A percentile compares a stretch with the other conserved stretches of the same genome.
Evolutionary conservation across 139 green algal species (phyloP).

Genomic region (Tetradesmus obliquus): DNA sequence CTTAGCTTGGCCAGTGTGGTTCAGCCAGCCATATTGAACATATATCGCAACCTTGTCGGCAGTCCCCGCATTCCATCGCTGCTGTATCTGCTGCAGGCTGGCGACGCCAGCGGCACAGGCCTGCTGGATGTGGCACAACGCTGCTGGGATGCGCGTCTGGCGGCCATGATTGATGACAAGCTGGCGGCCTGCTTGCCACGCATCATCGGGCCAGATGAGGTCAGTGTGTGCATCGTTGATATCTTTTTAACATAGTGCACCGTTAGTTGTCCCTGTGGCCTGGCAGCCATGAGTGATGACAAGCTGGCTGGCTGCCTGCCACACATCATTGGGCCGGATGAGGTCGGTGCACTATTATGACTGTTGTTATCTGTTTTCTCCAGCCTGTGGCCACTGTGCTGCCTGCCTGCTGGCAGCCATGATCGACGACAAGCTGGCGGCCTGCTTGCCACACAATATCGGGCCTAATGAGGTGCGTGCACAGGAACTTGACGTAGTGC

Average conservation of each 20-base stretch:
- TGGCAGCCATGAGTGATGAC: too few relatives aligned
- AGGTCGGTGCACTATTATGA: too few relatives aligned
- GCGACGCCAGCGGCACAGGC: constrained; percentile 86
- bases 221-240: constrained; percentile 37
- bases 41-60: neutral
- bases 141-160: constrained; percentile 59
- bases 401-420: constrained; percentile 45
- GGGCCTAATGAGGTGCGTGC: constrained; percentile 65
- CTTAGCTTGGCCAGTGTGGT: too few relatives aligned
- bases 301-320: too few relatives aligned
- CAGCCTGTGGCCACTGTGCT: constrained; percentile 72
- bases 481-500: neutral
- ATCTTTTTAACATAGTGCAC: too few relatives aligned
- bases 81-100: constrained; percentile 47
- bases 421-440: constrained; percentile 62
- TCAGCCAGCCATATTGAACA: neutral
- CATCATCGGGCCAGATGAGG: constrained; percentile 70
- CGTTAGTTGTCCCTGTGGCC: too few relatives aligned
- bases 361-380: too few relatives aligned
- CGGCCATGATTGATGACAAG: constrained; percentile 59
- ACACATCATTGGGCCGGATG: neutral
- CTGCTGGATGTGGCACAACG: constrained; percentile 68
- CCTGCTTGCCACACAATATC: constrained; percentile 70
- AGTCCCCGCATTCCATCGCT: neutral
- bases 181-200: constrained; percentile 66